phyloP scores from a whole-genome alignment of 352 stramenopile species.

The Phytophthora macrochlamydospora region DNA sequence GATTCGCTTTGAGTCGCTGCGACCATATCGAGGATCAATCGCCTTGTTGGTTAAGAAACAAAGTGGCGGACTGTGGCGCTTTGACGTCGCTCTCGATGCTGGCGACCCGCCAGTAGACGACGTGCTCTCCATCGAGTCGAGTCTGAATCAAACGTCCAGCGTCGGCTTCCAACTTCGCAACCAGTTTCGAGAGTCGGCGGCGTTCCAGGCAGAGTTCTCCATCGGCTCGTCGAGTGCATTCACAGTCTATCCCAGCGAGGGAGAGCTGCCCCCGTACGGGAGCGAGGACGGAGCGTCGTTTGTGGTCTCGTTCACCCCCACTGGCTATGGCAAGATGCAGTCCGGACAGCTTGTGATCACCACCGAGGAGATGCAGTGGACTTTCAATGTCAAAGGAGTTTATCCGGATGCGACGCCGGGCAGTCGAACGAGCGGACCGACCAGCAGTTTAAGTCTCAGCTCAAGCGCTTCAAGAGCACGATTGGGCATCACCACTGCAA shows the following conservation, averaged over 20 bases:
- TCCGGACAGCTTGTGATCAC: slow-evolving; percentile 85
- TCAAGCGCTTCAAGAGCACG: slow-evolving; percentile 41
- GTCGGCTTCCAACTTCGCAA: slow-evolving; percentile 90
- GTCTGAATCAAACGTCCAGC: slow-evolving; percentile 82
- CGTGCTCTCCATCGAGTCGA: slow-evolving; percentile 86
- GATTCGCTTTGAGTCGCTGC: slow-evolving; percentile 87
- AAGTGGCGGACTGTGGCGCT: slow-evolving; percentile 86
- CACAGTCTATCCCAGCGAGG: slow-evolving; percentile 83
- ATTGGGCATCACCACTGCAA: slow-evolving; percentile 21
- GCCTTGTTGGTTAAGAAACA: slow-evolving; percentile 82
- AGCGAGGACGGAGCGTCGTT: slow-evolving; percentile 77
- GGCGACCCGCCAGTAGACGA: slow-evolving; percentile 87
- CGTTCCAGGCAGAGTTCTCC: slow-evolving; percentile 90
- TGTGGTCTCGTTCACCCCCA: slow-evolving; percentile 91
- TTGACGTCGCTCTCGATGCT: slow-evolving; percentile 84
- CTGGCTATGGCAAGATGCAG: slow-evolving; percentile 92
- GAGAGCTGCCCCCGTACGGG: slow-evolving; percentile 76
- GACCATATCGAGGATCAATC: slow-evolving; percentile 78
- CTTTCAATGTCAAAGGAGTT: slow-evolving; percentile 90
- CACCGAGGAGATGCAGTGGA: slow-evolving; percentile 94
- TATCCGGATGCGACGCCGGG: slow-evolving; percentile 68
- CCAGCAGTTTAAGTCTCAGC: slow-evolving; percentile 44
- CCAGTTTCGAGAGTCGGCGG: slow-evolving; percentile 72
- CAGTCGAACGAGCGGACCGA: slow-evolving; percentile 39
- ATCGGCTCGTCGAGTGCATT: slow-evolving; percentile 87